phyloP scores from a whole-genome alignment of 257 asterid genomes.

The Solanum acaule region DNA sequence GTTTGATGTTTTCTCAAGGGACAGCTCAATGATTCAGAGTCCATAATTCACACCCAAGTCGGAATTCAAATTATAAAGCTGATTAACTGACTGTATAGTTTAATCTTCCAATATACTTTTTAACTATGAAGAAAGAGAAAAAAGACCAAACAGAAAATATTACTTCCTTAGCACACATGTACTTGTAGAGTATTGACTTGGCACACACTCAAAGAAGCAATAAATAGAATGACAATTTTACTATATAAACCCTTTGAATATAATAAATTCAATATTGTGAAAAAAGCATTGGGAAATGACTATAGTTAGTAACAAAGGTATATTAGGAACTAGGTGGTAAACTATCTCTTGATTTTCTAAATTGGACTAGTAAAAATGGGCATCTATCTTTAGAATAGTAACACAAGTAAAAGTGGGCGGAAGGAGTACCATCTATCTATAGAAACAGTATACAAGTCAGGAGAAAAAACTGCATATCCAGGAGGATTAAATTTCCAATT shows the following conservation, averaged over 20 bases:
- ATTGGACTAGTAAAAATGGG: neutral
- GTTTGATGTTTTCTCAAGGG: neutral
- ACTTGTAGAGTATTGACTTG: neutral
- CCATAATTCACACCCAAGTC: neutral
- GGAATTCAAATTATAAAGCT: neutral
- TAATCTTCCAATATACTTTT: neutral
- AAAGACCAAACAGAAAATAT: neutral
- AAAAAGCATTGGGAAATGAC: neutral
- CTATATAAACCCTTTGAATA: neutral
- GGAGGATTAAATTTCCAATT: neutral
- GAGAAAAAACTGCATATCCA: neutral
- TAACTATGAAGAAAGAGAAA: neutral
- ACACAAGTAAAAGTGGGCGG: neutral
- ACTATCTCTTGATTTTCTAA: neutral
- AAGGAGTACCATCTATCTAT: neutral
- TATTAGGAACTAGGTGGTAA: neutral
- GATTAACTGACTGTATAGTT: neutral
- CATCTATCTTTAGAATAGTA: neutral
- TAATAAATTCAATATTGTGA: neutral
- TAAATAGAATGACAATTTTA: neutral
- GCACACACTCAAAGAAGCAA: neutral
- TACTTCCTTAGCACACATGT: neutral
- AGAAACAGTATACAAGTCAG: neutral
- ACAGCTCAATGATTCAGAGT: neutral
- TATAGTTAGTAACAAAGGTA: neutral